Evolutionary conservation across 805 yeast species (phyloP).

Genomic region (Wickerhamomyces subpelliculosus): DNA sequence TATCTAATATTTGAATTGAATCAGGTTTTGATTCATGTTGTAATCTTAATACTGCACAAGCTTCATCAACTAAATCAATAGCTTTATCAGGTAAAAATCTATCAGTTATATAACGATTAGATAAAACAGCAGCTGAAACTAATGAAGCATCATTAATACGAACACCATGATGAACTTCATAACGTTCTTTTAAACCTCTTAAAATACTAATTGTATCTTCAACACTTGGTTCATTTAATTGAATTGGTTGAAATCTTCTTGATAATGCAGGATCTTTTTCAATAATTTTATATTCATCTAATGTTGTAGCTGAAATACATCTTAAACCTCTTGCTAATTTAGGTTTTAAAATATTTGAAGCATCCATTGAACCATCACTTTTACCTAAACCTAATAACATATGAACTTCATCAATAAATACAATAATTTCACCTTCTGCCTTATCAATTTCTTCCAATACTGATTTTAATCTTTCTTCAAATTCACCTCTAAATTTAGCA

Average conservation of each 20-base stretch:
- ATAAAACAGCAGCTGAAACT: constrained; percentile 87
- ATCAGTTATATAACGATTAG: constrained; percentile 87
- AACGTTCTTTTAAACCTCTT: constrained; percentile 88
- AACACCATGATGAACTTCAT: constrained; percentile 97
- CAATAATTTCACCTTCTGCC: constrained; percentile 64
- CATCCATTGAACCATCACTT: constrained; percentile 93
- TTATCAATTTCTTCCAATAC: constrained; percentile 82
- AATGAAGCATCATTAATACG: constrained; percentile 87
- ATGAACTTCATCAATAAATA: constrained; percentile 89
- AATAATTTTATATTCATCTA: constrained; percentile 90
- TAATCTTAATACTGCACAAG: constrained; percentile 87
- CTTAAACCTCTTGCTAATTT: constrained; percentile 91
- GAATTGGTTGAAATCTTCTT: constrained; percentile 85
- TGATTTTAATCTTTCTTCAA: constrained; percentile 80
- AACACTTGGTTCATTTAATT: constrained; percentile 82
- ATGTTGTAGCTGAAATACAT: constrained; percentile 94
- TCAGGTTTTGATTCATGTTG: constrained; percentile 98
- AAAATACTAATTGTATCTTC: constrained; percentile 87
- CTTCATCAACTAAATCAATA: constrained; percentile 93
- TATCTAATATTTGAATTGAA: constrained; percentile 80
- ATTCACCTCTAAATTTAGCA: constrained; percentile 93
- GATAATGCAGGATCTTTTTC: constrained; percentile 96
- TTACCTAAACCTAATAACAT: constrained; percentile 86
- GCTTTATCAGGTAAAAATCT: constrained; percentile 94
- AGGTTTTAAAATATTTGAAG: constrained; percentile 88